Base-by-base conservation (phyloP, 345 rosid genomes). In the Kandelia obovata region DNA sequence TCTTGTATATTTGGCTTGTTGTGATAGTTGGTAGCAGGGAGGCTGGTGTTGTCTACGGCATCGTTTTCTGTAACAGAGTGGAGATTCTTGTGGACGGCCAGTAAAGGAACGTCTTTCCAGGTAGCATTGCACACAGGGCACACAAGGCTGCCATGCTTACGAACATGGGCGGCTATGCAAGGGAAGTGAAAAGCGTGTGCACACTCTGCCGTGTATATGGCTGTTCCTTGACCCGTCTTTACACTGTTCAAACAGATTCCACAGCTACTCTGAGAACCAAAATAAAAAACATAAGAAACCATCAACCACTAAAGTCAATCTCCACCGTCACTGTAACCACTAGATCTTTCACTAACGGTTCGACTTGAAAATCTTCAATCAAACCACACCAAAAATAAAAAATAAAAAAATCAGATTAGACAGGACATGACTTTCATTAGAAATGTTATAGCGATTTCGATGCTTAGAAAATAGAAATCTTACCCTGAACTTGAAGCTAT, bases 171-270 rank as follows among this genome's bases (percentile, higher is more conserved):
- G 52, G 79, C 79, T 66, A 76, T 76, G 57, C 79, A 76, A 47
- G 79, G 79, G 58, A 76, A 76, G 58, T 76, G 79, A 34, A 76
- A 76, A 57, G 79, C 75, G 55, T 76, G 79, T 3, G 75, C 52
- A 43, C 79, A 76, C 55, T 76, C 79, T n/a, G 79, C 79, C 34
- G 79, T 76, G 68, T 71, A 76, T 16, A 76, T 76, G 23, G 79
- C 79, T 28, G 79, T 71, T 20, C 79, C 79, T 15, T 76, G 79
- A 46, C 79, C 79, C 21, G 75, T 76, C 46, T 76, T 76, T 47
- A 76, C 79, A 49, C 75, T 76, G 23, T 71, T 76, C 73, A 76
- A 71, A 28, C 79, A 76, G 31, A 76, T 71, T 67, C 79, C 79
- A 35, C 79, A 76, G 64, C 72, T 76, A 62, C 72, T 76, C 79